Base-by-base conservation (phyloP, 768 basidiomycete species). In the Russula lepida region DNA sequence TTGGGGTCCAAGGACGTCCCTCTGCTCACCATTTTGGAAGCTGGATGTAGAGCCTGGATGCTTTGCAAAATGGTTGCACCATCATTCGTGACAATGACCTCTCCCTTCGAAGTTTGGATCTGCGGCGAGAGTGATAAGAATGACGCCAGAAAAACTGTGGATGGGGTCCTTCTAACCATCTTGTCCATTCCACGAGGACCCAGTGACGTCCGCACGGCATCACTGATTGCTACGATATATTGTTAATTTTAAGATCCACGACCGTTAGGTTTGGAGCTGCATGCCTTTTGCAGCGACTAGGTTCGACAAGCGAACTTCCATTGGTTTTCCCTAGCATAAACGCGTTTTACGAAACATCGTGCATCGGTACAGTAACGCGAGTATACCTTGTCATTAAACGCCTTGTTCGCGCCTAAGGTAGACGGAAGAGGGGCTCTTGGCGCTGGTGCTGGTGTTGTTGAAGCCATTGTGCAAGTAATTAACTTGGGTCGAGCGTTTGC, bases 161-260 rank as follows among this genome's bases (percentile, higher is more conserved):
- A 25, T 53, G 43, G 32, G 46, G 33, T 19, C 21, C 21, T 21
- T 58, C 78, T 60, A 69, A 90, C 95, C 95, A 98, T 98, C 80
- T 98, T 98, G 78, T 98, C 95, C 95, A 99, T 99, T 64, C 95
- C 95, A 73, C 89, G 85, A 50, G 95, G 95, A 15, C 95, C 95
- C 67, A 99, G 76, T 46, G 95, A 98, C 48, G 95, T 98, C 68
- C 95, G 81, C 46, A 99, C 95, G 55, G 93, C 95, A 79, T 97
- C 95, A 68, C 93, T 93, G 70, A 99, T 97, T 30, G 95, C 95
- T 97, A 51, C 25, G 28, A 39, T 19, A 39, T 17, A 35, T 27
- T 19, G 21, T 5, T 2, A 6, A 27, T 67, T 21, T 66, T 19
- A 39, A 65, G 43, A 63, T 59, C 50, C 54, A 57, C 35, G 49